Evolutionary conservation across 768 basidiomycete genomes (phyloP).

Genomic region (Kwoniella dendrophila): DNA sequence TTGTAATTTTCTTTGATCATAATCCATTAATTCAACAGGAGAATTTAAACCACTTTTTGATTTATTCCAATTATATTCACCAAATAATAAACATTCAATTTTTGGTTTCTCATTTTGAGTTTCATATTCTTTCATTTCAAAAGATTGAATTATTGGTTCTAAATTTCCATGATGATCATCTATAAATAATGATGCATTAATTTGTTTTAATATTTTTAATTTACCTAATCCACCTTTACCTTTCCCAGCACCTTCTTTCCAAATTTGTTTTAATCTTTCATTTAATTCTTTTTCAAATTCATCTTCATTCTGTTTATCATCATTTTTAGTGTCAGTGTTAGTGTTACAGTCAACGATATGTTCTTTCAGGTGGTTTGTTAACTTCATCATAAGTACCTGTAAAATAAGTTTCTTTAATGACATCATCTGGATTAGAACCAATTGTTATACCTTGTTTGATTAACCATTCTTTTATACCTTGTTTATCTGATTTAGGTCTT

Average conservation of each 20-base stretch:
- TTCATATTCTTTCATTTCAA: background rate
- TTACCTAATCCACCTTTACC: conserved; percentile 37
- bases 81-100: conserved; percentile 43
- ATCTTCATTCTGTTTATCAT: no score
- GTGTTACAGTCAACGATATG: no score
- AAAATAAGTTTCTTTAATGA: conserved; percentile 33
- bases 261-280: conserved; percentile 30
- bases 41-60: conserved; percentile 32
- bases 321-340: no score
- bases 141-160: conserved; percentile 29
- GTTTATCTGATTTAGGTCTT: conserved; percentile 21
- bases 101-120: conserved; percentile 11
- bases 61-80: conserved; percentile 41
- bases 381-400: conserved; percentile 22
- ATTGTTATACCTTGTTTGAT: conserved; percentile 32
- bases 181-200: conserved; percentile 48
- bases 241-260: conserved; percentile 23
- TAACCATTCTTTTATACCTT: conserved; percentile 39
- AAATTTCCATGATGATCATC: conserved; percentile 48
- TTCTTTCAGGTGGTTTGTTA: conserved; percentile 18
- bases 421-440: conserved; percentile 28
- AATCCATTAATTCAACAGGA: conserved; percentile 42
- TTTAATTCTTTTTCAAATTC: conserved; percentile 31
- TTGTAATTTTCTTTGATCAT: conserved; percentile 32
- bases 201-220: conserved; percentile 42